phyloP scores from a whole-genome alignment of 2,329 filamentous ascomycete species.

The Truncatella angustata region DNA sequence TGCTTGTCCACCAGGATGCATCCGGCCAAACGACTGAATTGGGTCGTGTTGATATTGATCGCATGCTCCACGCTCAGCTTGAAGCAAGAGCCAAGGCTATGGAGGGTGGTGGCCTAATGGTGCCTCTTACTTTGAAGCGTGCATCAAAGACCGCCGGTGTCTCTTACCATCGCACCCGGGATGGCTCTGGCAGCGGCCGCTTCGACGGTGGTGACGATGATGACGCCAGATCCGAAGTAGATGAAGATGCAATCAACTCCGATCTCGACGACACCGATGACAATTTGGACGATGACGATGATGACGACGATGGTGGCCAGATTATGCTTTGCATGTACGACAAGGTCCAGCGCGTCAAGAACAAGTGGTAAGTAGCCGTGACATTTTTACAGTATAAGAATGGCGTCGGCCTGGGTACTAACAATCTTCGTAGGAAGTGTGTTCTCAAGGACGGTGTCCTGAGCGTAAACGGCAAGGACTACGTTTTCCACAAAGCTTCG shows the following conservation, averaged over 20 bases:
- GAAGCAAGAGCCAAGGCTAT: slow-evolving; percentile 63
- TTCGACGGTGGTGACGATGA: slow-evolving; percentile 66
- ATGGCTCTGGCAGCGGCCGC: slow-evolving; percentile 39
- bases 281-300: slow-evolving; percentile 76
- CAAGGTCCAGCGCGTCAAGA: slow-evolving; percentile 98
- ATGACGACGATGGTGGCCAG: slow-evolving; percentile 80
- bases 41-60: slow-evolving; percentile 64
- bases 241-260: slow-evolving; percentile 97
- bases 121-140: slow-evolving; percentile 66
- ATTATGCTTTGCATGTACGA: slow-evolving; percentile 99
- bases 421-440: slow-evolving; percentile 71
- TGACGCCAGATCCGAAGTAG: slow-evolving; percentile 65
- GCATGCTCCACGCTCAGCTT: slow-evolving; percentile 67
- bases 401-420: slow-evolving; percentile 12
- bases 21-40: slow-evolving; percentile 54
- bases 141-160: slow-evolving; percentile 39
- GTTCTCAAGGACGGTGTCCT: slow-evolving; percentile 95
- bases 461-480: slow-evolving; percentile 90
- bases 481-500: slow-evolving; percentile 95
- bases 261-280: slow-evolving; percentile 96
- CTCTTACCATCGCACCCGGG: slow-evolving; percentile 18
- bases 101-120: slow-evolving; percentile 74
- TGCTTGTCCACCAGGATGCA: slow-evolving; percentile 57
- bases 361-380: slow-evolving; percentile 70
- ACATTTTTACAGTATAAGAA: background rate